Conservation (phyloP, 208 protist species). For the Trichomonas vaginalis region DNA sequence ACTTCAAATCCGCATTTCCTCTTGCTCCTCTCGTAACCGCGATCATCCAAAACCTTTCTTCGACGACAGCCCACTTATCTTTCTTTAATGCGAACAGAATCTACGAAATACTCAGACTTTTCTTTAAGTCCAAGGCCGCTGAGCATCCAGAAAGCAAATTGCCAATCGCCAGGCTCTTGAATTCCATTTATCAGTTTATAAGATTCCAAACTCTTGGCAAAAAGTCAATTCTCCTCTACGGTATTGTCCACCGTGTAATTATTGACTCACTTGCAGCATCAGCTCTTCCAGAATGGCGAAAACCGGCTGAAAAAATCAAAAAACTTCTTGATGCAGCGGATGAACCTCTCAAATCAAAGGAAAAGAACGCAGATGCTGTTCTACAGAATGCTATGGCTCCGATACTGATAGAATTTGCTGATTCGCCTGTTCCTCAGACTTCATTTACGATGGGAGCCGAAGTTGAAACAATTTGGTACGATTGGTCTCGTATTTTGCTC, state of each 20-base stretch:
- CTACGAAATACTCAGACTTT: too few species aligned
- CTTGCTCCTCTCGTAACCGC: neutral
- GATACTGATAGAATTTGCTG: neutral
- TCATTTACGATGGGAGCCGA: neutral
- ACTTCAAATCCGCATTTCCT: neutral
- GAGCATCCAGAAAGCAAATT: too few species aligned
- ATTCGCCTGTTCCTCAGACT: neutral
- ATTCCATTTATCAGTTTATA: neutral
- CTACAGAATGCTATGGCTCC: neutral
- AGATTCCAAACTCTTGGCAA: neutral
- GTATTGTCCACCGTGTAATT: neutral
- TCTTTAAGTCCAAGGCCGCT: too few species aligned
- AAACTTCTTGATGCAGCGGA: neutral
- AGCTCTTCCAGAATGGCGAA: neutral
- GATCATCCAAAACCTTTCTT: neutral
- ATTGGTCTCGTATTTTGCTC: neutral
- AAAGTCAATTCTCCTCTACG: neutral
- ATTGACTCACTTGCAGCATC: neutral
- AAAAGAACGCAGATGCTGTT: neutral
- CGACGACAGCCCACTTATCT: neutral
- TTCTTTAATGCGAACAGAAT: too few species aligned
- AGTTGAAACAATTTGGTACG: neutral
- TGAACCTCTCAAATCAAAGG: neutral
- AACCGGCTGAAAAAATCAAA: neutral
- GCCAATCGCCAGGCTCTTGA: neutral